Conservation (phyloP, 139 green algal genomes). For the Desmodesmus armatus region DNA sequence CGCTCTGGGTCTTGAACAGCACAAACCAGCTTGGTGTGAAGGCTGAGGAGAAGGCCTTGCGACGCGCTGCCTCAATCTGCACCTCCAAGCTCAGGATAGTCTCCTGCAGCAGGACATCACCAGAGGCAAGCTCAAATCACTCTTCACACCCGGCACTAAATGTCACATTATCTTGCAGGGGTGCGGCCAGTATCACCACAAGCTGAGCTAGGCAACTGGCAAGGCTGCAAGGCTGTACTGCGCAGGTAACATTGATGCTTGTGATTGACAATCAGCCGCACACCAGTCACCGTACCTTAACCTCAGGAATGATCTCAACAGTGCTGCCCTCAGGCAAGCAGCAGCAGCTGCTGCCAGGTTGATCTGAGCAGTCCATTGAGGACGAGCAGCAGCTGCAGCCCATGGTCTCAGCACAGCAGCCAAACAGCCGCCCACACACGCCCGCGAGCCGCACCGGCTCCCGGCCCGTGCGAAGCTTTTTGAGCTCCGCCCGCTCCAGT, state of each 20-base stretch:
- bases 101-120: constrained; percentile 40
- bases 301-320: constrained; percentile 26
- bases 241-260: too few species aligned
- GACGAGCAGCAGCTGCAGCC: not conserved
- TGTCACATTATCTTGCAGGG: constrained; percentile 30
- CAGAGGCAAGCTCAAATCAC: too few species aligned
- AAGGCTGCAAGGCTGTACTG: not conserved
- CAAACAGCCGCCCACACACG: not conserved
- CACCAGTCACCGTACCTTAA: not conserved
- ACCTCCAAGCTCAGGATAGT: constrained; percentile 45
- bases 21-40: constrained; percentile 67
- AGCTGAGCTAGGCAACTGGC: not conserved
- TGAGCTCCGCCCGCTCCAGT: constrained; percentile 18
- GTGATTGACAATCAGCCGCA: not conserved
- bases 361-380: not conserved
- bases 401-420: not conserved
- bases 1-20: constrained; percentile 65
- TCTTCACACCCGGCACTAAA: constrained; percentile 13
- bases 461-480: not conserved
- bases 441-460: not conserved
- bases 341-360: not conserved
- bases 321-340: not conserved
- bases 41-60: constrained; percentile 29
- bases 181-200: not conserved
- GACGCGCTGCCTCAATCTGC: constrained; percentile 50